Conservation (phyloP, 805 yeast species). For the Brettanomyces anomalus region DNA sequence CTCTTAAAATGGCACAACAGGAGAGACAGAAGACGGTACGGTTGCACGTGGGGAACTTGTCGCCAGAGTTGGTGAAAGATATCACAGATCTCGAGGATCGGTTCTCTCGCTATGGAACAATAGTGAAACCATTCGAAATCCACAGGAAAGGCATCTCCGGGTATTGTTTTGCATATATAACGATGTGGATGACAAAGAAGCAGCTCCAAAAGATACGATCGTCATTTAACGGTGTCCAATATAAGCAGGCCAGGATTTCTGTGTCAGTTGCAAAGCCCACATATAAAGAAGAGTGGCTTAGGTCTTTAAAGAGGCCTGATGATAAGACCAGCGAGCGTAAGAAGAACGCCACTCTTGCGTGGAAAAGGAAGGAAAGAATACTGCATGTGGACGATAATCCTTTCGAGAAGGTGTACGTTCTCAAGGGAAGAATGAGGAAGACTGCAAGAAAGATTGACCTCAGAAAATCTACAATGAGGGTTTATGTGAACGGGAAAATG, state of each 20-base stretch:
- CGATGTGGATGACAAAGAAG: constrained; percentile 41
- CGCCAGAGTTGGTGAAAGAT: constrained; percentile 39
- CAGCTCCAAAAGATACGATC: constrained; percentile 41
- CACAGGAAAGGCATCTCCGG: constrained; percentile 48
- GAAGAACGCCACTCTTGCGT: constrained; percentile 26
- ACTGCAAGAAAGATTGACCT: constrained; percentile 40
- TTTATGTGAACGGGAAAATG: constrained; percentile 46
- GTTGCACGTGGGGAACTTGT: constrained; percentile 62
- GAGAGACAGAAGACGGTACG: constrained; percentile 4
- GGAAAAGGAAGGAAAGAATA: constrained; percentile 32
- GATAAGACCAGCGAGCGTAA: constrained; percentile 19
- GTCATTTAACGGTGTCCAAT: constrained; percentile 62
- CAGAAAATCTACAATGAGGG: constrained; percentile 55
- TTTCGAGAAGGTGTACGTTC: constrained; percentile 14
- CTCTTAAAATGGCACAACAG: background rate
- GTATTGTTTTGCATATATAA: constrained; percentile 56
- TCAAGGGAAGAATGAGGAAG: constrained; percentile 52
- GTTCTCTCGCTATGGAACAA: constrained; percentile 52
- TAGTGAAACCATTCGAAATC: constrained; percentile 38
- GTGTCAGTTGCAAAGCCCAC: constrained; percentile 56
- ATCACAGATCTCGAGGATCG: constrained; percentile 42
- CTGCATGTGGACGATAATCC: constrained; percentile 34
- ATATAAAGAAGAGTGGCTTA: constrained; percentile 37
- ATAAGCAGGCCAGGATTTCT: constrained; percentile 60
- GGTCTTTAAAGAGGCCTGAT: constrained; percentile 36